phyloP scores from a whole-genome alignment of 306 rosid genomes.

The Vigna unguiculata region DNA sequence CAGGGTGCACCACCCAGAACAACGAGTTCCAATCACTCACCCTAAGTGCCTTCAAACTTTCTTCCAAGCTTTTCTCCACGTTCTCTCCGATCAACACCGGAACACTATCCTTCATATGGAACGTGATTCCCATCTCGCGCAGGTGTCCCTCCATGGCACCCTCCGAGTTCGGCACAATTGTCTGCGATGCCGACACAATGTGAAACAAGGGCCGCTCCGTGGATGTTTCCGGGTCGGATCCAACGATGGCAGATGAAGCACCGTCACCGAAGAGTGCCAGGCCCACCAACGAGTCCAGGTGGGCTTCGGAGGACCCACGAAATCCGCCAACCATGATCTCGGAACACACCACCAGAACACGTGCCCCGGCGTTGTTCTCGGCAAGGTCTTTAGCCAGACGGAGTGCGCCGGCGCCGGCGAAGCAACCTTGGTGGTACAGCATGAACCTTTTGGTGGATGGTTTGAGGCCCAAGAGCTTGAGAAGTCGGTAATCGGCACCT shows the following conservation, averaged over 20 bases:
- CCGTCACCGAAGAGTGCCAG: conserved; percentile 55
- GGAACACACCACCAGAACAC: conserved; percentile 50
- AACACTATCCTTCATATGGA: conserved; percentile 32
- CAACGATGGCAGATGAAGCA: conserved; percentile 46
- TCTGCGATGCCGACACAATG: conserved; percentile 7
- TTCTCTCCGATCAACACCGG: conserved; percentile 32
- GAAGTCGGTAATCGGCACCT: conserved; percentile 49
- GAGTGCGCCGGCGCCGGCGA: conserved; percentile 45
- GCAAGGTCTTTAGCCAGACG: conserved; percentile 53
- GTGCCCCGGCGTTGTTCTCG: conserved; percentile 47
- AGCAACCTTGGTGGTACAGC: conserved; percentile 51
- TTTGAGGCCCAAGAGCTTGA: conserved; percentile 49
- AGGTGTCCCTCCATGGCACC: conserved; percentile 47
- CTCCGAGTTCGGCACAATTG: conserved; percentile 42
- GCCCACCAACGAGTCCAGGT: conserved; percentile 49
- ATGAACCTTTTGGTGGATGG: conserved; percentile 47
- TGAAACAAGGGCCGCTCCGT: conserved; percentile 35
- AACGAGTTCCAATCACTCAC: conserved; percentile 46
- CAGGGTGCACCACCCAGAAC: conserved; percentile 47
- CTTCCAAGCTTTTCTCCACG: conserved; percentile 34
- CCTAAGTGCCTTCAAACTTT: conserved; percentile 19
- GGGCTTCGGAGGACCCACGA: conserved; percentile 36
- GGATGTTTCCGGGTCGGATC: conserved; percentile 22
- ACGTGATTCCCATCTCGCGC: conserved; percentile 51
- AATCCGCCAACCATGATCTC: conserved; percentile 38